Conservation (phyloP, 1,139 yeast genomes). For the Lodderomyces beijingensis region DNA sequence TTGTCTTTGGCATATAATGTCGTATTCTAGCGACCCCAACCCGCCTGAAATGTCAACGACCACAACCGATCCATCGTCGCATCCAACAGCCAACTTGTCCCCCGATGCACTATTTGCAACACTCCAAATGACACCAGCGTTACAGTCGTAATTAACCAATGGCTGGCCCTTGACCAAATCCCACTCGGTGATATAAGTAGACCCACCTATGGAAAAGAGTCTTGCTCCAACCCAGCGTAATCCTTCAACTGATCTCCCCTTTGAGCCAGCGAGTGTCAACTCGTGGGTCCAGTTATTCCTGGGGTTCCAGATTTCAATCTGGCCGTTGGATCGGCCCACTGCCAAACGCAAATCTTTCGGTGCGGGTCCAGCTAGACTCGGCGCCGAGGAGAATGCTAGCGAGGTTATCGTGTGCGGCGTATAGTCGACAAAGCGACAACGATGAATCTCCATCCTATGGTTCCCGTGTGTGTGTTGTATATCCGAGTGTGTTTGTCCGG, state of each 20-base stretch:
- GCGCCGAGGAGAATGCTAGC: conserved; percentile 71
- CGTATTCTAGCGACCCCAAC: conserved; percentile 73
- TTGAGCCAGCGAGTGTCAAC: conserved; percentile 69
- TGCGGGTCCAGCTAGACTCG: conserved; percentile 41
- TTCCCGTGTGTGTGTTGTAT: too few species aligned
- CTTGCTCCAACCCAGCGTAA: conserved; percentile 63
- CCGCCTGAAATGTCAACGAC: conserved; percentile 83
- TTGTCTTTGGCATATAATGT: conserved; percentile 74
- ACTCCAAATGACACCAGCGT: conserved; percentile 94
- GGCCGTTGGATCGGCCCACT: conserved; percentile 91
- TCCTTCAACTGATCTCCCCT: conserved; percentile 84
- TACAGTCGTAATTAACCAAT: conserved; percentile 74
- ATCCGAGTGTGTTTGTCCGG: too few species aligned
- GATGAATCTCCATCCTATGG: conserved; percentile 76
- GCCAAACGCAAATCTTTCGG: conserved; percentile 74
- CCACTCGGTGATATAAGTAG: conserved; percentile 92
- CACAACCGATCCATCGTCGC: conserved; percentile 92
- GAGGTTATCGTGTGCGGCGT: conserved; percentile 85
- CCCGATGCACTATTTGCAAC: conserved; percentile 62
- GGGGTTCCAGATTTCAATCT: conserved; percentile 96
- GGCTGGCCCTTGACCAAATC: conserved; percentile 73
- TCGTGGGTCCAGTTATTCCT: conserved; percentile 55
- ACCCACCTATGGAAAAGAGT: conserved; percentile 90
- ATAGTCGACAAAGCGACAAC: conserved; percentile 90
- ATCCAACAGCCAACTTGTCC: conserved; percentile 76